Base-by-base conservation (phyloP, 495 filamentous ascomycete species). In the Neurospora intermedia region DNA sequence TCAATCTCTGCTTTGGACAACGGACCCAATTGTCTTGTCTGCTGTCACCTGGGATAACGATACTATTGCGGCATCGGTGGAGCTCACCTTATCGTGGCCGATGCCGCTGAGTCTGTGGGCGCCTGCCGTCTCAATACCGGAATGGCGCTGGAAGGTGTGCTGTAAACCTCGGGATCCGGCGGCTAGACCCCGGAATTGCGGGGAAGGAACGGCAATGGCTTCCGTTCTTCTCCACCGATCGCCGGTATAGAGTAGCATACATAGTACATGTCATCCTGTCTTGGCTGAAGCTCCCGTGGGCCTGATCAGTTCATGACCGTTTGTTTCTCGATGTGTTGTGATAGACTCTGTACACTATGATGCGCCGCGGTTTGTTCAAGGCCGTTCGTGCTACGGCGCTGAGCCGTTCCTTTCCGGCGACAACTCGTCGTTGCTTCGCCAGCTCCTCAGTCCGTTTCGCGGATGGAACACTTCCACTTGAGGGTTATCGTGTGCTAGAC, bases 401-500 rank as follows among this genome's bases (percentile, higher is more conserved):
- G 13, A 31, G 54, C 15, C 54, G 54, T 6, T 16, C 54, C 35
- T 15, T 66, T 35, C 23, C 54, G 27, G 54, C 27, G 15, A 38
- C 54, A 38, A 35, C 54, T 16, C 66, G 20, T 6, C 72, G 74
- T 46, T 69, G 45, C 18, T 76, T 77, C 70, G 70, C 73, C 62
- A 73, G 69, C 27, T 69, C 75, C 69, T 70, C 73, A 20, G 43
- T 59, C 13, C 39, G 54, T 43, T 42, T 77, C 10, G 75, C 75
- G 16, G 73, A 74, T 62, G 75, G 76, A 8, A 77, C 83, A 39
- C 81, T 86, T 2, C 94, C 96, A 18, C 84, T 98, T 76, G 88
- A 91, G 31, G 96, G 96, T 9, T 91, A 96, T 76, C 88, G 92
- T 43, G 94, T 99, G 16, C 85, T 99, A 43, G 96, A 99, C 80